phyloP scores from a whole-genome alignment of 805 yeast genomes.

The Metschnikowia borealis region DNA sequence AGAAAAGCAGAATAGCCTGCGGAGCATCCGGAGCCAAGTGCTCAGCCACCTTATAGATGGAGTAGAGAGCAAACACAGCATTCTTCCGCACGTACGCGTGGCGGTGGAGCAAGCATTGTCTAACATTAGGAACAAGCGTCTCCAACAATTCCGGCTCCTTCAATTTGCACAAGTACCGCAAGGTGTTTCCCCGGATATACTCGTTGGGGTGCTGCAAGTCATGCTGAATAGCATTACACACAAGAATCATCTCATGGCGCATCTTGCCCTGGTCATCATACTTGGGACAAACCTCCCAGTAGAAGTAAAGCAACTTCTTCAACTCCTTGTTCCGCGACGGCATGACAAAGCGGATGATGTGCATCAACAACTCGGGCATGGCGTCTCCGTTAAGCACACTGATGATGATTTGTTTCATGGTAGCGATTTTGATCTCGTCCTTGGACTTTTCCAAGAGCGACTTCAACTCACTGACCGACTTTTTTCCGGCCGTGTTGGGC shows the following conservation, averaged over 20 bases:
- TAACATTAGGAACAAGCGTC: constrained; percentile 89
- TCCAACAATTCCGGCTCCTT: constrained; percentile 92
- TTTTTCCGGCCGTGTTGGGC: constrained; percentile 61
- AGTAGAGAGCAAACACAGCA: constrained; percentile 86
- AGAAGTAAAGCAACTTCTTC: constrained; percentile 87
- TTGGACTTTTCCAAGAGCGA: constrained; percentile 79
- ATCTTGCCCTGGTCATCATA: constrained; percentile 82
- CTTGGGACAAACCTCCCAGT: constrained; percentile 98
- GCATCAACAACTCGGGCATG: constrained; percentile 91
- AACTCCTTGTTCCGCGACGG: constrained; percentile 88
- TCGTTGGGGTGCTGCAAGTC: constrained; percentile 98
- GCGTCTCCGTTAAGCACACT: constrained; percentile 91
- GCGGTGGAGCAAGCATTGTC: constrained; percentile 89
- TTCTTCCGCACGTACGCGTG: constrained; percentile 98
- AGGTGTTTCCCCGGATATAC: constrained; percentile 90
- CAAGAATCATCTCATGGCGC: constrained; percentile 97
- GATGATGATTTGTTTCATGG: constrained; percentile 84
- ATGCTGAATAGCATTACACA: constrained; percentile 95
- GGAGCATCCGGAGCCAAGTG: constrained; percentile 95
- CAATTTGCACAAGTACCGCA: constrained; percentile 85
- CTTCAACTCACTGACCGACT: constrained; percentile 69
- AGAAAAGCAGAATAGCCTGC: constrained; percentile 68
- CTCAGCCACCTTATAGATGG: constrained; percentile 77
- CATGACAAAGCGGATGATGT: constrained; percentile 94
- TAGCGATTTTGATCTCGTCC: constrained; percentile 81